Evolutionary conservation across 108 stramenopile genomes (phyloP).

Genomic region (Nitzschia putrida): DNA sequence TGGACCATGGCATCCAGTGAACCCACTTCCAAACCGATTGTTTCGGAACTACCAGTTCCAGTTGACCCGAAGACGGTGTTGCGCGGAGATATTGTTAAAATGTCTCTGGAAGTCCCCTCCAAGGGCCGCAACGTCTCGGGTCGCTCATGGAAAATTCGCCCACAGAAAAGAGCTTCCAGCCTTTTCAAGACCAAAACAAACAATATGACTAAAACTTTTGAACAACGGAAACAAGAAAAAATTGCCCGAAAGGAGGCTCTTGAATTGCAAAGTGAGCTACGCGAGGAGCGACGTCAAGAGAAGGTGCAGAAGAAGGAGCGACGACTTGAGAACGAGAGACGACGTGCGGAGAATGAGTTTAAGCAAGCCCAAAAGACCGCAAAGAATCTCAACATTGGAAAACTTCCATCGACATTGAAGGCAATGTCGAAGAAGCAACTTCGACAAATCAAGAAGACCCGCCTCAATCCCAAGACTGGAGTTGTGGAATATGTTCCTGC

Average conservation of each 20-base stretch:
- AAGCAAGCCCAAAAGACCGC: slow-evolving; percentile 57
- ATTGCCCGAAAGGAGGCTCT: slow-evolving; percentile 37
- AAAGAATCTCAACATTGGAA: slow-evolving; percentile 66
- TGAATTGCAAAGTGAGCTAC: slow-evolving; percentile 62
- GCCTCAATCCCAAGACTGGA: slow-evolving; percentile 91
- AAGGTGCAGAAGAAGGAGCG: slow-evolving; percentile 67
- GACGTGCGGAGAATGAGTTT: slow-evolving; percentile 84
- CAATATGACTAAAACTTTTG: slow-evolving; percentile 64
- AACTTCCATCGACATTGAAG: slow-evolving; percentile 75
- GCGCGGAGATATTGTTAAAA: slow-evolving; percentile 29
- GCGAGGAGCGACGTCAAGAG: slow-evolving; percentile 49
- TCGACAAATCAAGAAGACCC: slow-evolving; percentile 92
- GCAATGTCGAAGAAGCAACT: slow-evolving; percentile 96
- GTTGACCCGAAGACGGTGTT: slow-evolving; percentile 20
- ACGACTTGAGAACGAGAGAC: slow-evolving; percentile 73
- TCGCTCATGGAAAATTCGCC: slow-evolving; percentile 77
- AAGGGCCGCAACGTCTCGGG: slow-evolving; percentile 81
- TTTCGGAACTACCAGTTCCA: slow-evolving; percentile 7
- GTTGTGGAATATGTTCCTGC: slow-evolving; percentile 87
- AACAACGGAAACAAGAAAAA: slow-evolving; percentile 46
- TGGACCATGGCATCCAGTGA: too few relatives aligned
- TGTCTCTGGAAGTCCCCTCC: slow-evolving; percentile 16
- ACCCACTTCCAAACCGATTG: too few relatives aligned
- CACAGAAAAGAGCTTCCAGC: slow-evolving; percentile 81
- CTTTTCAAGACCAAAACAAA: slow-evolving; percentile 71